Evolutionary conservation across 2,329 filamentous ascomycete genomes (phyloP), one percentile per base, ranked within the genome.

Genomic region (Aspergillus fumigatiaffinis): DNA sequence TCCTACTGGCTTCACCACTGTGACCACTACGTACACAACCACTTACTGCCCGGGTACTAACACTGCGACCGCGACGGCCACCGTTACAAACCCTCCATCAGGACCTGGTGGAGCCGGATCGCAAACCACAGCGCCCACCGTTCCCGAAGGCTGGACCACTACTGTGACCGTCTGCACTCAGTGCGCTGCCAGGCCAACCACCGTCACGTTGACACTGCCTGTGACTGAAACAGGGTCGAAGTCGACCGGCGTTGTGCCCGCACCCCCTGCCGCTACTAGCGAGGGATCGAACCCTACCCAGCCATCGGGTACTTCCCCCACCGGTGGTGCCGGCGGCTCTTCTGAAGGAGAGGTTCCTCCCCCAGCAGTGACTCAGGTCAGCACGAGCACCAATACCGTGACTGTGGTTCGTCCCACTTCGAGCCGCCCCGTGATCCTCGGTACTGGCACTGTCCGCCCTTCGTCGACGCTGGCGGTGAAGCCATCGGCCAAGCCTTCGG

Each of bases 1-100:
- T 56, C 71, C 76, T 3, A 76, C 73, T 26, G 76, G 76, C 5
- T 77, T 74, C 61, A 76, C 72, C 41, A 77, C 73, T 5, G 68
- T 76, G 51, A 75, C 72, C 2, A 71, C 71, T 3, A 73, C 73
- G 0, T 67, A 71, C 48, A 77, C 74, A 9, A 73, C 72, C 17
- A 73, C 68, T 4, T 70, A 72, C 53, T 76, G 71, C 59, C 71
- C 73, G 3, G 70, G 66, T 17, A 69, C 68, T 14, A 60, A 49
- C 5, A 58, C 68, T 17, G 64, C 70, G n/a, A 68, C 69, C 4
- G 62, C 69, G 12, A 69, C 69, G 5, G 62, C 69, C 17, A 68
- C 71, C 23, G 60, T 56, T 25, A 59, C 64, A 14, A 53, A 60
- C 38, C 48, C 28, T 57, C 59, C 60, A 46, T 50, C 48, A 57